Evolutionary conservation across 768 basidiomycete species (phyloP).

Genomic region (Suillus sp.): DNA sequence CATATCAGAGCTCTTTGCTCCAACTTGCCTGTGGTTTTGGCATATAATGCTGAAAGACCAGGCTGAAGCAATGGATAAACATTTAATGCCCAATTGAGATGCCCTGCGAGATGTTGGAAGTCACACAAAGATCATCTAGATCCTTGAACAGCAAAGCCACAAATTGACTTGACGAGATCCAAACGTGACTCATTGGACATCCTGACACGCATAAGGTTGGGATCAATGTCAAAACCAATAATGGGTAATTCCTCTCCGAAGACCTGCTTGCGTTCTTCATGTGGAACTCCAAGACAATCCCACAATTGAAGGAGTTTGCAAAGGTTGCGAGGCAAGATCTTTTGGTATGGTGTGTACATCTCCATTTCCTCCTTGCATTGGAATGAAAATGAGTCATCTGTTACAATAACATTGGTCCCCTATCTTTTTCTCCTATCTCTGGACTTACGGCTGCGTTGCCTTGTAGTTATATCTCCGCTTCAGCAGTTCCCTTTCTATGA

Average conservation of each 20-base stretch:
- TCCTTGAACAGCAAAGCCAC: neutral
- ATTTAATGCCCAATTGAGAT: too few species aligned
- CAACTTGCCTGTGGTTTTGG: too few species aligned
- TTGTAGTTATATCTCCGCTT: too few species aligned
- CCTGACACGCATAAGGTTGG: slow-evolving; percentile 20
- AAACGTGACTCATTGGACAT: neutral
- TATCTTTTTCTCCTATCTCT: too few species aligned
- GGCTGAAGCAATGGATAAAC: too few species aligned
- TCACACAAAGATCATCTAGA: slow-evolving; percentile 14
- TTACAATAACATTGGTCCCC: too few species aligned
- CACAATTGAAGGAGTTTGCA: slow-evolving; percentile 26
- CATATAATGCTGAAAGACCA: too few species aligned
- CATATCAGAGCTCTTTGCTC: neutral
- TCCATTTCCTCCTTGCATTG: too few species aligned
- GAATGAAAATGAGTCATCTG: too few species aligned
- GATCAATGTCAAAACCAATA: slow-evolving; percentile 34
- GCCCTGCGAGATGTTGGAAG: too few species aligned
- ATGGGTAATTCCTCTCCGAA: slow-evolving; percentile 24
- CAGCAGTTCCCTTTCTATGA: too few species aligned
- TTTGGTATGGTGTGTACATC: slow-evolving; percentile 20
- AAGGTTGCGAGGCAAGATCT: slow-evolving; percentile 26
- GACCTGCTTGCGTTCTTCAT: slow-evolving; percentile 32
- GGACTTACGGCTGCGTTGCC: too few species aligned
- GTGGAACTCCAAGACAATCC: slow-evolving; percentile 31
- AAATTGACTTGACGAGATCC: neutral